Percentiles rank a stretch among this genome's conserved stretches.
Conservation (phyloP, 306 rosid species). For the Alnus glutinosa region DNA sequence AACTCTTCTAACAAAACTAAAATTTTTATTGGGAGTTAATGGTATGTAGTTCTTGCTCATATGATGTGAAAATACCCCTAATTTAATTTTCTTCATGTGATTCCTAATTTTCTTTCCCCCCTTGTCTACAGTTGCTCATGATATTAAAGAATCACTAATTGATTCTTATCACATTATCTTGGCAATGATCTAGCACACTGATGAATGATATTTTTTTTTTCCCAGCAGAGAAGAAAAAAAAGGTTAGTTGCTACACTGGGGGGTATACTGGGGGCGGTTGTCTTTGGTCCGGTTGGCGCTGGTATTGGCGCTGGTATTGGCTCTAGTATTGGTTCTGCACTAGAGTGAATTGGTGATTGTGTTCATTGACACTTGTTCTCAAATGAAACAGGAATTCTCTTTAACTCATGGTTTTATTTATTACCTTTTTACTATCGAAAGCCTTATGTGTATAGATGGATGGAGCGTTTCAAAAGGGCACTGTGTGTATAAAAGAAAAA, state of each 20-base stretch:
- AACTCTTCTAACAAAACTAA: not conserved
- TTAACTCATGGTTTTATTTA: conserved; percentile 61
- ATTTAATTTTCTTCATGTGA: not conserved
- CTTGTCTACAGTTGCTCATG: not conserved
- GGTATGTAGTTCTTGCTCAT: not conserved
- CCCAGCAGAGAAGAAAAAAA: conserved; percentile 52
- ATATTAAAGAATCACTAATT: not conserved
- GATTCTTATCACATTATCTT: conserved; percentile 12
- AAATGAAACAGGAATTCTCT: conserved; percentile 74
- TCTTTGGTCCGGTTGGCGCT: conserved; percentile 40
- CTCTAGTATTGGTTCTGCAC: no score
- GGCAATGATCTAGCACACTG: conserved; percentile 9
- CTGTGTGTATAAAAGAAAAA: conserved; percentile 50
- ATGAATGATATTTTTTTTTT: conserved; percentile 6
- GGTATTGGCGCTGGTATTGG: no score
- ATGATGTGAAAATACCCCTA: no score
- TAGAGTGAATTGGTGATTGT: not conserved
- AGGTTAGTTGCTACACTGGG: conserved; percentile 87
- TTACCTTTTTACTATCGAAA: conserved; percentile 56
- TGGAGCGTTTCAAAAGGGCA: conserved; percentile 65
- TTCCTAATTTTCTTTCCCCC: not conserved
- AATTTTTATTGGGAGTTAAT: not conserved
- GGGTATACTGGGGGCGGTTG: conserved; percentile 68
- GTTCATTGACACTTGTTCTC: conserved; percentile 15
- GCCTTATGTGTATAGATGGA: conserved; percentile 90